phyloP scores from a whole-genome alignment of 2,329 filamentous ascomycete genomes.

The Ascochyta clinopodiicola region DNA sequence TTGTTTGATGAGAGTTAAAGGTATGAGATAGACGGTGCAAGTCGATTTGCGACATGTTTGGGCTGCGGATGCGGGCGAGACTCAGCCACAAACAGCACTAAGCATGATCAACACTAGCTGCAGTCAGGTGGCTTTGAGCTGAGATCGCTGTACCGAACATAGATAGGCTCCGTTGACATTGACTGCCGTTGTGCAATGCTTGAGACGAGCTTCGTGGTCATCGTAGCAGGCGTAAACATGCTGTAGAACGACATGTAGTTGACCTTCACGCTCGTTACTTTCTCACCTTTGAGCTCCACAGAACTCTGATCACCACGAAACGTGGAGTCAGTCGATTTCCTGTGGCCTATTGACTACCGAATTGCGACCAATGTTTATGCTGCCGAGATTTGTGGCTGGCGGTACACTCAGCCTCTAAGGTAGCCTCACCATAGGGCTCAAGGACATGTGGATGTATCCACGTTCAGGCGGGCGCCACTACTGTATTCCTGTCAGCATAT shows the following conservation, averaged over 20 bases:
- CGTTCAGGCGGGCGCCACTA: too few relatives aligned
- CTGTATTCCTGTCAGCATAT: too few relatives aligned
- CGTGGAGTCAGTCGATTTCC: not conserved
- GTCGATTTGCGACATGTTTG: slow-evolving; percentile 6
- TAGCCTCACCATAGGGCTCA: not conserved
- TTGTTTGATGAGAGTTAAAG: not conserved
- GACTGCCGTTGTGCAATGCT: slow-evolving; percentile 1
- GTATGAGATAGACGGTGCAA: not conserved
- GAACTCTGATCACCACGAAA: not conserved
- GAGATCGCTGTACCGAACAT: slow-evolving; percentile 1
- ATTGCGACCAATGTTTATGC: not conserved
- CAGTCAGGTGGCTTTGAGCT: slow-evolving; percentile 16
- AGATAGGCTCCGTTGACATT: not conserved
- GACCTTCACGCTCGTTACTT: not conserved
- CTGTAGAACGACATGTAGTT: not conserved
- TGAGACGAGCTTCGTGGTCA: not conserved
- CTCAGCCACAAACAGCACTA: slow-evolving; percentile 14
- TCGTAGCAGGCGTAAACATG: not conserved
- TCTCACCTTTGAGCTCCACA: not conserved
- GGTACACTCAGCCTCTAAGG: not conserved
- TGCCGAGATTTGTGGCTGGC: slow-evolving; percentile 2
- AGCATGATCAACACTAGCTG: slow-evolving; percentile 15
- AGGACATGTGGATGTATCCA: not conserved
- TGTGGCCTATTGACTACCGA: not conserved
- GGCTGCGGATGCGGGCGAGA: slow-evolving; percentile 13